Evolutionary conservation across 805 yeast species (phyloP), one percentile per base, ranked within the genome.

Genomic region (Wickerhamomyces sydowiorum): DNA sequence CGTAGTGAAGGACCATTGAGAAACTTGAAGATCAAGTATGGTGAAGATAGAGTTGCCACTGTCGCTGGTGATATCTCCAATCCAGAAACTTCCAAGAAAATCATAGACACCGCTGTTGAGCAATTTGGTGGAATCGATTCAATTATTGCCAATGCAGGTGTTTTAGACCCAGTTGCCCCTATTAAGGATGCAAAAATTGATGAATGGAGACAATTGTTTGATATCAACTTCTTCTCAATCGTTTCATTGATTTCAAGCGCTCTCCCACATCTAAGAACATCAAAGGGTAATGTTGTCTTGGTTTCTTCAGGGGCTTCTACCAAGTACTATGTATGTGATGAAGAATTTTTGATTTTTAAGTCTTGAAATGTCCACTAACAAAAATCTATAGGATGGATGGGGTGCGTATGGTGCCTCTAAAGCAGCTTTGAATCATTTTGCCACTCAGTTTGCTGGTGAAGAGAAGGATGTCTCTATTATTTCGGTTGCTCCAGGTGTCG

Each of bases 401-500:
- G 83, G 84, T 15, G 95, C 96, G 5, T 91, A 91, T 54, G 96
- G 96, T 1, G 67, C 90, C 5, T 81, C 96, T 7, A 91, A 91
- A 61, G 96, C 97, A 0, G 96, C 97, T 0, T 58, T 91, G 39
- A 89, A 91, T 60, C 89, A 82, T 53, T 73, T 88, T 40, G 80
- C 86, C 7, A 56, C 65, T 37, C 77, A 86, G 13, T 59, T 91
- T 14, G 82, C 86, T 1, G 67, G 65, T 6, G 96, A 89, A 54
- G 89, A 85, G 57, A 65, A 70, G 1, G 70, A 65, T 0, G 64
- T 88, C n/a, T 61, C 65, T 28, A 68, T 83, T 4, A 65, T 89
- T 10, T 70, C 96, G 0, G 72, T 93, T 20, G 96, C 96, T 0
- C 98, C 98, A 0, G 98, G 99, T 4, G 95, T 88, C 1, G 97